Evolutionary conservation across 148 eudicot species (phyloP).

Genomic region (Camellia granthamiana): DNA sequence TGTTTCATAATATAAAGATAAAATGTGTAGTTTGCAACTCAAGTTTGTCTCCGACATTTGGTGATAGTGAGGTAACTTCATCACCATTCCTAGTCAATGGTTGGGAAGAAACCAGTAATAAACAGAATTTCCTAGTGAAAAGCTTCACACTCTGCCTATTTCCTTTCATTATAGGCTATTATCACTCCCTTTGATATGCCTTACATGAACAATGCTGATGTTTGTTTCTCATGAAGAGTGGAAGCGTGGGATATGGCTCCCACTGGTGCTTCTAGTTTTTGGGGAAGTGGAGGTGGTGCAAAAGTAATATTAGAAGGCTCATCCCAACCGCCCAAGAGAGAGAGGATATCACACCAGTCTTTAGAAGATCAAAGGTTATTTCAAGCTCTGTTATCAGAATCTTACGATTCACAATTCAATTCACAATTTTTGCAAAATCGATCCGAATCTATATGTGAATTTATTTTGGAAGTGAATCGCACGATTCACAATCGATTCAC

Average conservation of each 20-base stretch:
- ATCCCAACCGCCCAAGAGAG: too few species aligned
- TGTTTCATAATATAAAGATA: too few species aligned
- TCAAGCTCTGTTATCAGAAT: too few species aligned
- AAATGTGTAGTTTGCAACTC: not conserved
- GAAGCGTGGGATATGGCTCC: not conserved
- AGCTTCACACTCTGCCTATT: not conserved
- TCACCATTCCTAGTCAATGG: not conserved
- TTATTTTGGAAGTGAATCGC: too few species aligned
- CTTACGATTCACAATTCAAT: too few species aligned
- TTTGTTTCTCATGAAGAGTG: not conserved
- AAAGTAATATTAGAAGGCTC: not conserved
- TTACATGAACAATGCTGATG: not conserved
- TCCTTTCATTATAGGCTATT: not conserved
- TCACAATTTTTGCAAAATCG: too few species aligned
- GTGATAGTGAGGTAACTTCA: not conserved
- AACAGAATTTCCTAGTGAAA: not conserved
- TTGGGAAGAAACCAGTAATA: not conserved
- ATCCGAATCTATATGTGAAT: too few species aligned
- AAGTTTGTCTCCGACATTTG: not conserved
- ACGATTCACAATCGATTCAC: too few species aligned
- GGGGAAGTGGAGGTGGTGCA: not conserved
- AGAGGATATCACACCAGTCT: not conserved
- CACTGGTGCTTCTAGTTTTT: not conserved
- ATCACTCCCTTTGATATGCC: not conserved
- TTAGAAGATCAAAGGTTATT: not conserved